Conservation (phyloP, 306 rosid species). For the Cucurbita ficifolia region DNA sequence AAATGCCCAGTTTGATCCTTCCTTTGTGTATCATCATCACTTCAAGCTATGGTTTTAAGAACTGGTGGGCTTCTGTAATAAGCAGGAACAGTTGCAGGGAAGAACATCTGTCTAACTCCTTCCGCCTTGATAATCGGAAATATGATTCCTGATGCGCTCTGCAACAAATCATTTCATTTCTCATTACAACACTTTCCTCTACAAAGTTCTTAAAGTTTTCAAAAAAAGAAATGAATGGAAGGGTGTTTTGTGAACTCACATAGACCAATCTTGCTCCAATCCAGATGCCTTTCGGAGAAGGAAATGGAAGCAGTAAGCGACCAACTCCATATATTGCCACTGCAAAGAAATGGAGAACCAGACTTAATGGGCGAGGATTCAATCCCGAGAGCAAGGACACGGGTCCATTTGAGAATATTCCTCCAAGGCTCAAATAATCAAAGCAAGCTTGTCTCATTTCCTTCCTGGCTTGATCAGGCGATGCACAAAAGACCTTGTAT, state of each 20-base stretch:
- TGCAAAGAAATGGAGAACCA: conserved; percentile 57
- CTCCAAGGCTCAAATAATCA: conserved; percentile 86
- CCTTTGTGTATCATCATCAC: background rate
- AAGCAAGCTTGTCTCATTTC: conserved; percentile 99
- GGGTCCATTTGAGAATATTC: conserved; percentile 70
- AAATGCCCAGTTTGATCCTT: background rate
- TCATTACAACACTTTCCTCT: background rate
- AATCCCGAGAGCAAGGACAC: conserved; percentile 77
- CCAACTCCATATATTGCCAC: conserved; percentile 54
- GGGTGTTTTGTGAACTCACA: conserved; percentile 24
- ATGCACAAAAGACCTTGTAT: conserved; percentile 83
- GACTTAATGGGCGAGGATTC: conserved; percentile 38
- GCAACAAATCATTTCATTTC: conserved; percentile 6
- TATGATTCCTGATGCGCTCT: conserved; percentile 88
- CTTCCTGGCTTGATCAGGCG: conserved; percentile 84
- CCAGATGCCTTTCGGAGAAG: conserved; percentile 40
- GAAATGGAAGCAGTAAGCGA: conserved; percentile 49
- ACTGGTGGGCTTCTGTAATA: conserved; percentile 63
- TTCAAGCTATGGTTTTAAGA: background rate
- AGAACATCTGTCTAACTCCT: conserved; percentile 94
- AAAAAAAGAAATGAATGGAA: background rate
- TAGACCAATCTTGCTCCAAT: conserved; percentile 39
- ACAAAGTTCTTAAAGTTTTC: too few species aligned
- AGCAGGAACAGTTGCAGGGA: conserved; percentile 70
- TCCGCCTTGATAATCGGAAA: conserved; percentile 87